A percentile compares a stretch with the other conserved stretches of the same genome.
Evolutionary conservation across 2,329 filamentous ascomycete species (phyloP).

Genomic region (Alternaria sp.): DNA sequence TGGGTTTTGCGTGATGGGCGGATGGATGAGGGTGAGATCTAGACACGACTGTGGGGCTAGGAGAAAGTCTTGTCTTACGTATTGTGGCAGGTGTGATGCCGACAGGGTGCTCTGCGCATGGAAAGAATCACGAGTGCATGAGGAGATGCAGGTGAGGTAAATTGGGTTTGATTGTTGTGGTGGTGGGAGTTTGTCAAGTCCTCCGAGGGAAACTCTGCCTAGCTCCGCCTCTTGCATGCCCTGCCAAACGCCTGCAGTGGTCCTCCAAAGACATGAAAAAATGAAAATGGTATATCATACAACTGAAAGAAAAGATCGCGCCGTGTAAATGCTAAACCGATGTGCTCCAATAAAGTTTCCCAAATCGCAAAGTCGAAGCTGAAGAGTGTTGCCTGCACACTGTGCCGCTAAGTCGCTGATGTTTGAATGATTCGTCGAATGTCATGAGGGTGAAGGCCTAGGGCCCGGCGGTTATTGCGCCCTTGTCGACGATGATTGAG

Average conservation of each 20-base stretch:
- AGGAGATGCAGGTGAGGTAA: not conserved
- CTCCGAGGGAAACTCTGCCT: conserved; percentile 1
- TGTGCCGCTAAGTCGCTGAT: conserved; percentile 29
- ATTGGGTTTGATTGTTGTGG: not conserved
- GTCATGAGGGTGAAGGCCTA: conserved; percentile 11
- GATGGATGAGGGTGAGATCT: conserved; percentile 6
- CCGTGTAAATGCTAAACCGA: conserved; percentile 15
- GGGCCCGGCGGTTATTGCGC: conserved; percentile 23
- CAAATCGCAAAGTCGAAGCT: not conserved
- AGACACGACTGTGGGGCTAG: conserved; percentile 8
- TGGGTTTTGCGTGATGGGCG: not conserved
- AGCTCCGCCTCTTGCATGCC: not conserved
- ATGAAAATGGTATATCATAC: conserved; percentile 11
- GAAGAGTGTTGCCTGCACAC: conserved; percentile 19
- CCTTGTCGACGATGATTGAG: conserved; percentile 27
- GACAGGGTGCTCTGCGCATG: not conserved
- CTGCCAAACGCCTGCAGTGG: conserved; percentile 9
- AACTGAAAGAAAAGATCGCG: not conserved
- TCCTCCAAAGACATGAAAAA: not conserved
- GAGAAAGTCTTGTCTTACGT: conserved; percentile 6
- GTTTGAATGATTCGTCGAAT: conserved; percentile 21
- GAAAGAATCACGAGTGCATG: not conserved
- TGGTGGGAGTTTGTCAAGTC: not conserved
- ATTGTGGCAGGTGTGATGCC: not conserved
- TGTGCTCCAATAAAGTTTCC: not conserved